Conservation (phyloP, 192 early-diverging fungal species). For the Diversispora eburnea region DNA sequence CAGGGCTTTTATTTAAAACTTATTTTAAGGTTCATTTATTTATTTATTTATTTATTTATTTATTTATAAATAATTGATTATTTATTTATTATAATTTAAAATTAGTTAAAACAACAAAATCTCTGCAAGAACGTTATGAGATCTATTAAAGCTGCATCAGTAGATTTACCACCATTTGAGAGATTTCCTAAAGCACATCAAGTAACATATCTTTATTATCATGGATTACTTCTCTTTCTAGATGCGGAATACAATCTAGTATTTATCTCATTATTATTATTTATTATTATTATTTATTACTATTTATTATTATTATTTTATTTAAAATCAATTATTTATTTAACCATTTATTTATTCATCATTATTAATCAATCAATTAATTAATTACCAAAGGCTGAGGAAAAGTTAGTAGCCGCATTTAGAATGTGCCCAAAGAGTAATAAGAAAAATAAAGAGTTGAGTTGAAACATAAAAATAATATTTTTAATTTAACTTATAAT, state of each 20-base stretch:
- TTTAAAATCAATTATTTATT: too few species aligned
- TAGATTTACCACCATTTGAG: conserved; percentile 71
- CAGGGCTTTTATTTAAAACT: conserved; percentile 79
- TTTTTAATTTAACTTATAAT: too few species aligned
- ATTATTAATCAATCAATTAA: too few species aligned
- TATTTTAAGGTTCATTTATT: conserved; percentile 70
- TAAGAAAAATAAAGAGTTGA: conserved; percentile 47
- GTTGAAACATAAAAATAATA: too few species aligned
- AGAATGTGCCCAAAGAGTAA: conserved; percentile 37
- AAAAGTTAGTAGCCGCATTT: conserved; percentile 49
- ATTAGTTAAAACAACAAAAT: conserved; percentile 69
- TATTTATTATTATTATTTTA: not conserved
- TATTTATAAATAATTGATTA: not conserved
- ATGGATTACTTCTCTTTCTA: conserved; percentile 81
- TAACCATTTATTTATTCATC: too few species aligned
- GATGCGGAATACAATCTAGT: conserved; percentile 75
- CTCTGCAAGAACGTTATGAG: conserved; percentile 80
- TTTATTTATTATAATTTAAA: conserved; percentile 1
- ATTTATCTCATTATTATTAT: not conserved
- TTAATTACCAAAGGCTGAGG: conserved; percentile 43
- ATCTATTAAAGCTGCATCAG: conserved; percentile 54
- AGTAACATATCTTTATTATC: conserved; percentile 83
- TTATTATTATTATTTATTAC: not conserved
- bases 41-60: conserved; percentile 19
- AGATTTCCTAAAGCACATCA: conserved; percentile 83